Evolutionary conservation across 106 monocot species (phyloP).

Genomic region (Alisma plantagoaquatica): DNA sequence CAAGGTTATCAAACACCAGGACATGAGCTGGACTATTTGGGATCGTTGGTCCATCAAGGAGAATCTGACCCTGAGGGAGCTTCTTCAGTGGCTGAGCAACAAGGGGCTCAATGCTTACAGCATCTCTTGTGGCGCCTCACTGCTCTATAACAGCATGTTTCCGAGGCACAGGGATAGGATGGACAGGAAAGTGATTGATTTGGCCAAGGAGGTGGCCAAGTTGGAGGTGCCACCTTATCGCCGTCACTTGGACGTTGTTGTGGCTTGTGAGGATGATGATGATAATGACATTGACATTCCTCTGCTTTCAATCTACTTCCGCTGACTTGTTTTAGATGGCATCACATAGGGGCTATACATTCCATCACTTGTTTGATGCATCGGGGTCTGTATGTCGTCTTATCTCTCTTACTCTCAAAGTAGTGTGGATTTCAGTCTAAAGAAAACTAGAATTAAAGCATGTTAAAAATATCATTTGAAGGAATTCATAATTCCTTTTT

Average conservation of each 20-base stretch:
- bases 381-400: too few relatives aligned
- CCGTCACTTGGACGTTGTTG: constrained; percentile 66
- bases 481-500: too few relatives aligned
- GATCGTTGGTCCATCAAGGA: constrained; percentile 69
- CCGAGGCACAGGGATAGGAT: constrained; percentile 70
- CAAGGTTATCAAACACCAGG: constrained; percentile 49
- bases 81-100: constrained; percentile 59
- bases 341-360: too few relatives aligned
- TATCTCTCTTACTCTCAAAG: too few relatives aligned
- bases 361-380: too few relatives aligned
- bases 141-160: constrained; percentile 87
- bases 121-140: constrained; percentile 53
- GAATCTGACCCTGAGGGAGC: constrained; percentile 59
- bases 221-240: constrained; percentile 50
- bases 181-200: constrained; percentile 60
- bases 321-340: constrained; percentile 14
- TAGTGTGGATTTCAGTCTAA: too few relatives aligned
- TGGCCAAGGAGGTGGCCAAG: constrained; percentile 63
- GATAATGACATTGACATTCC: constrained; percentile 82
- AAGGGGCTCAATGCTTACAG: constrained; percentile 77
- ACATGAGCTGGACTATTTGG: constrained; percentile 85
- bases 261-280: constrained; percentile 85
- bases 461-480: too few relatives aligned
- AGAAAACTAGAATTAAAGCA: too few relatives aligned
- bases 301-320: constrained; percentile 65